Base-by-base conservation (phyloP, 2,329 filamentous ascomycete genomes). In the Paecilomyces sp. region DNA sequence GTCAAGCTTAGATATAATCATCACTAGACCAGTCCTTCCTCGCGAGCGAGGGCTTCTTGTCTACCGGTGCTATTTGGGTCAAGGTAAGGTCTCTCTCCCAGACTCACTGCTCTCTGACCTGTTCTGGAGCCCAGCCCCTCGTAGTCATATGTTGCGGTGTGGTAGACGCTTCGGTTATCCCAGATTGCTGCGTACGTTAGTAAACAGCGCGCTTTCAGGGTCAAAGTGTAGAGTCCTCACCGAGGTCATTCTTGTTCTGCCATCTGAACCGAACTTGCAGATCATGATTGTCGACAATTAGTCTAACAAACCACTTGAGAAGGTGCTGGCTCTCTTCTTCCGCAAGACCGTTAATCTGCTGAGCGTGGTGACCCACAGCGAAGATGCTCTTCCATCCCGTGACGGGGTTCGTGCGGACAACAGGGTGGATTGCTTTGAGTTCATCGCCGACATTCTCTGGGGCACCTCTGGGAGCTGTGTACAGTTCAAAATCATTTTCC, bases 161-260 rank as follows among this genome's bases (percentile, higher is more conserved):
- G 83, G 64, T 80, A 85, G 0, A 80, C 80, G n/a, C 76, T 80
- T 7, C 82, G 74, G 64, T 85, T 85, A 62, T 85, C 82, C 83
- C 83, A 85, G 62, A 85, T 83, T 1, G 82, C 83, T 67, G 72
- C 36, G 28, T 4, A 36, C 22, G 58, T 47, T 4, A 53, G 34
- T 22, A 25, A 18, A 8, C 13, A 5, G n/a, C n/a, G 9, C 3
- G 24, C n/a, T 18, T 12, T 22, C 3, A 11, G 52, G 18, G 18
- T 28, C 41, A 15, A 50, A 28, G 24, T n/a, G 33, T 15, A 6
- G 1, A 7, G 11, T 13, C 59, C 69, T 61, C 61, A 73, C 70
- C 71, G 12, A 76, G 60, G 61, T 85, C 83, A 63, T 76, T 75
- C 18, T 64, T 63, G 58, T 74, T 71, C 54, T 68, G 64, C 75